Conservation (phyloP, 2,329 filamentous ascomycete genomes). For the Aspergillus ochraceoroseus region DNA sequence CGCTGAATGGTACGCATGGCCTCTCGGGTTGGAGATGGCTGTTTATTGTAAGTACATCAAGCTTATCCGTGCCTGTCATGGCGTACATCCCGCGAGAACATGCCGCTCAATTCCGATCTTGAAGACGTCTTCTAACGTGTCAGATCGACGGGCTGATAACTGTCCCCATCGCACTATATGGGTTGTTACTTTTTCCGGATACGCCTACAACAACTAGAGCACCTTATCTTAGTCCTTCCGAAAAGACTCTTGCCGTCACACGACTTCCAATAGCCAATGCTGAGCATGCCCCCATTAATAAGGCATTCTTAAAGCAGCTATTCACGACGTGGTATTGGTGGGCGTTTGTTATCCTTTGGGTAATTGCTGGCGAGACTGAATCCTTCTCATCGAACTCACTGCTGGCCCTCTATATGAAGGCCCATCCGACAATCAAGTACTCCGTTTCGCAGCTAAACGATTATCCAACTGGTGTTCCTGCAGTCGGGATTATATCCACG, state of each 20-base stretch:
- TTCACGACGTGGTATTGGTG: conserved; percentile 38
- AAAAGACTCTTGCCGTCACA: conserved; percentile 30
- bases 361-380: conserved; percentile 67
- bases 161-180: conserved; percentile 42
- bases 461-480: conserved; percentile 51
- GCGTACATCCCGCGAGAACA: no score
- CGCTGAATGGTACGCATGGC: conserved; percentile 7
- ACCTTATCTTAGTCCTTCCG: conserved; percentile 31
- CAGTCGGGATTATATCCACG: conserved; percentile 52
- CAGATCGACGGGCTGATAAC: conserved; percentile 42
- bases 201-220: conserved; percentile 36
- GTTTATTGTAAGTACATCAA: conserved; percentile 5
- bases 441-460: conserved; percentile 50
- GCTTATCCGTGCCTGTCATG: no score
- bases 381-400: conserved; percentile 64
- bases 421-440: conserved; percentile 44
- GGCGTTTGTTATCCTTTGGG: conserved; percentile 40
- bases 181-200: conserved; percentile 42
- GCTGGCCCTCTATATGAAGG: conserved; percentile 49
- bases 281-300: conserved; percentile 21
- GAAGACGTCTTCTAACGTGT: no score
- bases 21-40: conserved; percentile 11
- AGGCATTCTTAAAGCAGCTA: conserved; percentile 29
- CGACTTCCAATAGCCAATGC: conserved; percentile 27
- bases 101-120: no score